Evolutionary conservation across 1,284 basidiomycete species (phyloP).

Genomic region (Cryptococcus sp.): DNA sequence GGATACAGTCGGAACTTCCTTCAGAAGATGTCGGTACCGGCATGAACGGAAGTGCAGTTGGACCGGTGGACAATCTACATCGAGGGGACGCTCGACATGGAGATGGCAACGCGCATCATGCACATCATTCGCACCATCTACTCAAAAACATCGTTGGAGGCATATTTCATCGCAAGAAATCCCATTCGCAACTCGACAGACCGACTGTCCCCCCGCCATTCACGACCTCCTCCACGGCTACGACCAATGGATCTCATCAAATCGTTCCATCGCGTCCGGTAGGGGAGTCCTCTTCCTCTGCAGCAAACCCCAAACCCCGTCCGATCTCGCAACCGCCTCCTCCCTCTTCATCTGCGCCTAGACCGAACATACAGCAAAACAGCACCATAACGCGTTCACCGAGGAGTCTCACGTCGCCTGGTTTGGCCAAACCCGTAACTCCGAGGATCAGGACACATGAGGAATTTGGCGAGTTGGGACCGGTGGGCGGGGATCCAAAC

Average conservation of each 20-base stretch:
- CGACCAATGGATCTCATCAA: not conserved
- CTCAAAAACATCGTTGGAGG: conserved; percentile 29
- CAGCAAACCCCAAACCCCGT: not conserved
- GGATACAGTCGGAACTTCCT: not conserved
- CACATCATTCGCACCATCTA: conserved; percentile 11
- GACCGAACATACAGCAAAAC: not conserved
- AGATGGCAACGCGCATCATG: not conserved
- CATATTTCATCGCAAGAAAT: conserved; percentile 18
- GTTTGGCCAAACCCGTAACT: conserved; percentile 24
- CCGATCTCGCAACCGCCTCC: not conserved
- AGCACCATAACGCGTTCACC: conserved; percentile 3
- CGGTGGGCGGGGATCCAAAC: not conserved
- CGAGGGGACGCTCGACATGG: conserved; percentile 1
- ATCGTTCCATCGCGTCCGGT: not conserved
- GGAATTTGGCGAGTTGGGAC: conserved; percentile 21
- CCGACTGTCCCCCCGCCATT: not conserved
- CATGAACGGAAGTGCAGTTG: not conserved
- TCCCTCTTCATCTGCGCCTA: not conserved
- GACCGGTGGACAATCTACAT: not conserved
- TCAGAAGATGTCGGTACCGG: not conserved
- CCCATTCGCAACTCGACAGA: not conserved
- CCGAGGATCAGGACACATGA: conserved; percentile 32
- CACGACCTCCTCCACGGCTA: not conserved
- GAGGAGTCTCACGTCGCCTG: conserved; percentile 9
- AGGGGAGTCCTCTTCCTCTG: not conserved